Conservation (phyloP, 176 grass and related monocot species). For the maize (Zea mays) region DNA sequence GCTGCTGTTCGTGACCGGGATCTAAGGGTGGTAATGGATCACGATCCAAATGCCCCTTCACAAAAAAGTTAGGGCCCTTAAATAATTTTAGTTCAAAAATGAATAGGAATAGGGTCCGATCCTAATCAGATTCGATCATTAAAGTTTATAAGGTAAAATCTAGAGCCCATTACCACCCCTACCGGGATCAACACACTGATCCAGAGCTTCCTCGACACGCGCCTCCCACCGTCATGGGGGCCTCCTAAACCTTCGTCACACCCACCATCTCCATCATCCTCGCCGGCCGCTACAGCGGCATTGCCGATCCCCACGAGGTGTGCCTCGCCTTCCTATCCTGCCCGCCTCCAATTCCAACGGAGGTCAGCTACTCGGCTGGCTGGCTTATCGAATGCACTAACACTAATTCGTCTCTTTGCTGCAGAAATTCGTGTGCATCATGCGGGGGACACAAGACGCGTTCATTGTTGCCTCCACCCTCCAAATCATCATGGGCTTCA, state of each 20-base stretch:
- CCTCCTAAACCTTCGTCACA: constrained; percentile 73
- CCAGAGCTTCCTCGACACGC: constrained; percentile 79
- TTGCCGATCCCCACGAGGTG: constrained; percentile 72
- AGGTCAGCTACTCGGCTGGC: too few species aligned
- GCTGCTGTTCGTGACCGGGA: constrained; percentile 76
- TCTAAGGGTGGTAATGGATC: too few species aligned
- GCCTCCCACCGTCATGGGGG: constrained; percentile 88
- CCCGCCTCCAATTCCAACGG: background rate
- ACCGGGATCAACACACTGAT: constrained; percentile 89
- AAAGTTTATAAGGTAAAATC: too few species aligned
- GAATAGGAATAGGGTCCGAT: too few species aligned
- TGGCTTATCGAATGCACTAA: too few species aligned
- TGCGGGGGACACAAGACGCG: constrained; percentile 85
- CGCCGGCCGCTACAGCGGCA: constrained; percentile 54
- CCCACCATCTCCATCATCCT: constrained; percentile 89
- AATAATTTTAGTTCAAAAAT: too few species aligned
- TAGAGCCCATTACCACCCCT: too few species aligned
- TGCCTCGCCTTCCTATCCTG: background rate
- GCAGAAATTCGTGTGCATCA: constrained; percentile 74
- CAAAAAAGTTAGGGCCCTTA: too few species aligned
- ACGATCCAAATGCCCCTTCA: too few species aligned
- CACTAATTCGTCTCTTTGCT: constrained; percentile 14
- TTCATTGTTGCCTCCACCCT: constrained; percentile 81
- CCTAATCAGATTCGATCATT: too few species aligned
- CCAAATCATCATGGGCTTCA: constrained; percentile 87